Evolutionary conservation across 2,329 filamentous ascomycete species (phyloP), one percentile per base, ranked within the genome.

Genomic region (Camillea tinctor): DNA sequence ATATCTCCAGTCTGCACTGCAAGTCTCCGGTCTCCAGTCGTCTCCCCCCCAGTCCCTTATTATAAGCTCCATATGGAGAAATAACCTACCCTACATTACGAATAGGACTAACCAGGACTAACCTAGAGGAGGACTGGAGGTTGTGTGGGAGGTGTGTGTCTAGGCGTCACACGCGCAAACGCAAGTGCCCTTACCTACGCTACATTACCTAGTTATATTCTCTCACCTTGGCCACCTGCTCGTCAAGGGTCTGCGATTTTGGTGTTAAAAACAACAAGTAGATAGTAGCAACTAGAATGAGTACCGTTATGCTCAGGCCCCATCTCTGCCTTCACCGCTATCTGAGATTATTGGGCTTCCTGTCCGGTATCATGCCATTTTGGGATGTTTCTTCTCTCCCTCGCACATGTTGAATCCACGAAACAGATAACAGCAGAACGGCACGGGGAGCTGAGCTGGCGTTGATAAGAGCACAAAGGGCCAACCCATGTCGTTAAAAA

Each of bases 361-460:
- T 52, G 50, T 23, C 15, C 21, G 23, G 51, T 30, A 53, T 36
- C 51, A 30, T 36, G 20, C 23, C 53, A 24, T 26, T 52, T 54
- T n/a, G 9, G 51, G 13, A 54, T 52, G 40, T 24, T 26, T 49
- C 22, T 48, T 52, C 22, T 24, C 50, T 49, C 56, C 57, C 56
- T 64, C 60, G 61, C 60, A 67, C 64, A 60, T 58, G 50, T 60
- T 54, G 53, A 53, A 66, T 40, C 50, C 30, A 62, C 64, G 60
- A 66, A 66, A 60, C 64, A 64, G 54, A 61, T 17, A 50, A 52
- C 19, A 55, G 52, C 24, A 58, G 52, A 62, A 60, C 26, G 40
- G 60, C 64, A 66, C 60, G 62, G 62, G 64, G 62, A 64, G 57
- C 64, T 60, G 64, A 58, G 57, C 56, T 60, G 55, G 61, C 58